Conservation (phyloP, 2,329 filamentous ascomycete species). For the Aspergillus brasiliensis region DNA sequence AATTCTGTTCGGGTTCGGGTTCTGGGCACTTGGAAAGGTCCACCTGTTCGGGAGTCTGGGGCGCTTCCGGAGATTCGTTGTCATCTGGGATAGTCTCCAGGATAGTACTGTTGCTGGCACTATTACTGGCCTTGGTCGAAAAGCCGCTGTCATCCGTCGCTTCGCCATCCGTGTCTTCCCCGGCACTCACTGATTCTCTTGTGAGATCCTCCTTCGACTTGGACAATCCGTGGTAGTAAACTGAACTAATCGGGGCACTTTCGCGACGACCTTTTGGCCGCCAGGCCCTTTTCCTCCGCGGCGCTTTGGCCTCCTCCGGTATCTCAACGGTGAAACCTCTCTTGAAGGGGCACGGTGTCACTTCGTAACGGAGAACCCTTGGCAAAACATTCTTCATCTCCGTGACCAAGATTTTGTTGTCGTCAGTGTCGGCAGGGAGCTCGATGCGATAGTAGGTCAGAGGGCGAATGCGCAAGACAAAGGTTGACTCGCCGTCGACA, state of each 20-base stretch:
- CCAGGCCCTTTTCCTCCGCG: slow-evolving; percentile 69
- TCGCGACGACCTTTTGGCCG: slow-evolving; percentile 59
- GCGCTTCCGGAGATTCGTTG: slow-evolving; percentile 16
- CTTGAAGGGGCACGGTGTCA: slow-evolving; percentile 82
- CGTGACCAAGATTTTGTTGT: slow-evolving; percentile 65
- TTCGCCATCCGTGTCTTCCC: slow-evolving; percentile 37
- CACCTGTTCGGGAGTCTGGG: slow-evolving; percentile 12
- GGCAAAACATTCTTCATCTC: slow-evolving; percentile 70
- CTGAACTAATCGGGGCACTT: slow-evolving; percentile 25
- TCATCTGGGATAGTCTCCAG: slow-evolving; percentile 28
- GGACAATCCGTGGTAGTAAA: slow-evolving; percentile 17
- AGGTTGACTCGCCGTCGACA: slow-evolving; percentile 79
- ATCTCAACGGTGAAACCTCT: slow-evolving; percentile 74
- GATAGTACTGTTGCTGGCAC: slow-evolving; percentile 25
- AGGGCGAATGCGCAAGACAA: slow-evolving; percentile 81
- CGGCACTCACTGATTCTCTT: slow-evolving; percentile 29
- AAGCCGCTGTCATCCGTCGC: slow-evolving; percentile 35
- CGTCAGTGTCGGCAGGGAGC: slow-evolving; percentile 65
- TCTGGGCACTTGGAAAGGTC: slow-evolving; percentile 25
- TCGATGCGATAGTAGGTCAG: slow-evolving; percentile 92
- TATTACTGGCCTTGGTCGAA: slow-evolving; percentile 27
- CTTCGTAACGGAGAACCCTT: slow-evolving; percentile 80
- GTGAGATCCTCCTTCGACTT: slow-evolving; percentile 19
- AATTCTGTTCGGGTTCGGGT: slow-evolving; percentile 34
- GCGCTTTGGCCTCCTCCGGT: slow-evolving; percentile 67